Evolutionary conservation across 2,329 filamentous ascomycete species (phyloP).

Genomic region (Aureobasidium lini): DNA sequence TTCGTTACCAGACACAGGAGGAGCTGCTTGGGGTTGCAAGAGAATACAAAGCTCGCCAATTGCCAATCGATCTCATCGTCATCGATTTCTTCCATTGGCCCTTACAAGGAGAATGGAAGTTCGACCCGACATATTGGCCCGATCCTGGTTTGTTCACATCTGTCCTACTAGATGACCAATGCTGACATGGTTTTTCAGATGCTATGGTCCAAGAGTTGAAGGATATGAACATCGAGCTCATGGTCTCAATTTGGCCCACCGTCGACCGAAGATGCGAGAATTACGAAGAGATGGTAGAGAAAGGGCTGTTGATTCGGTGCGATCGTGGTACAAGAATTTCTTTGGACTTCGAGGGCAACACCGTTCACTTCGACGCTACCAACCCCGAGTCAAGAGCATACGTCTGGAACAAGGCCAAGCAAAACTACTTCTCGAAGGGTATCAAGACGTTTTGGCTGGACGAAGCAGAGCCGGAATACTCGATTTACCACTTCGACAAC

Average conservation of each 20-base stretch:
- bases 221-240: slow-evolving; percentile 53
- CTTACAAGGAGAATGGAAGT: slow-evolving; percentile 60
- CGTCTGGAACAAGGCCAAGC: slow-evolving; percentile 52
- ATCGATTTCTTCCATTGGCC: slow-evolving; percentile 64
- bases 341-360: slow-evolving; percentile 53
- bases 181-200: slow-evolving; percentile 25
- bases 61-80: slow-evolving; percentile 60
- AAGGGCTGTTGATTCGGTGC: slow-evolving; percentile 52
- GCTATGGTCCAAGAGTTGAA: slow-evolving; percentile 57
- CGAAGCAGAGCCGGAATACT: slow-evolving; percentile 61
- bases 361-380: slow-evolving; percentile 56
- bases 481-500: slow-evolving; percentile 58
- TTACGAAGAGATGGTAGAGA: slow-evolving; percentile 54
- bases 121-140: slow-evolving; percentile 58
- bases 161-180: too few species aligned
- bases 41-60: slow-evolving; percentile 47
- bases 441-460: slow-evolving; percentile 62
- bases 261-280: slow-evolving; percentile 54
- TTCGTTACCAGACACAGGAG: slow-evolving; percentile 59
- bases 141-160: slow-evolving; percentile 34
- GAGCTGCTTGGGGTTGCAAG: slow-evolving; percentile 54
- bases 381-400: slow-evolving; percentile 52
- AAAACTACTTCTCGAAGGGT: slow-evolving; percentile 56
- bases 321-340: slow-evolving; percentile 53
- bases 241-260: slow-evolving; percentile 64